Percentiles rank a stretch among this genome's conserved stretches.
Evolutionary conservation across 75 land plant species (phyloP).

Genomic region (Picea glauca): DNA sequence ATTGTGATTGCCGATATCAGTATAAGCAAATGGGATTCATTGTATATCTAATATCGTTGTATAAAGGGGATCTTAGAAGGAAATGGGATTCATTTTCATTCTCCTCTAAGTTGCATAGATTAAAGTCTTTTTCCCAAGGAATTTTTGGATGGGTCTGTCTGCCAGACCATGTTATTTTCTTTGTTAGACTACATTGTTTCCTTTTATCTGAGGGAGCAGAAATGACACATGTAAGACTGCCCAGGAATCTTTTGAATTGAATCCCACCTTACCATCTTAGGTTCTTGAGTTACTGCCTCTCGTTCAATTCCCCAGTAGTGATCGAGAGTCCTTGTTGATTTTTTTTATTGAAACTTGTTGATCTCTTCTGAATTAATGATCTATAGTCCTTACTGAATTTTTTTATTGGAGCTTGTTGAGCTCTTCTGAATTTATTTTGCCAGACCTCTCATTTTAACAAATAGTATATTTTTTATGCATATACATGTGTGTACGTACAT

Average conservation of each 20-base stretch:
- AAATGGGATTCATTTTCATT: too few species aligned
- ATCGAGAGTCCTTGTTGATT: neutral
- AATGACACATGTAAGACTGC: neutral
- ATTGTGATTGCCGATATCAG: too few species aligned
- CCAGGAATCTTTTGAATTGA: neutral
- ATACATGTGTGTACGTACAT: too few species aligned
- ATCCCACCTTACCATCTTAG: neutral
- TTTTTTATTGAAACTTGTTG: neutral
- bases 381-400: neutral
- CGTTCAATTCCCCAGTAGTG: neutral
- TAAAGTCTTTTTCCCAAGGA: too few species aligned
- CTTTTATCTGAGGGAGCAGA: neutral
- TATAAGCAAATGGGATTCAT: too few species aligned
- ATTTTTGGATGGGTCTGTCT: too few species aligned
- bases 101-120: too few species aligned
- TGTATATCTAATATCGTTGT: too few species aligned
- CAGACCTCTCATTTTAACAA: neutral
- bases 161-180: neutral
- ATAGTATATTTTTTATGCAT: neutral
- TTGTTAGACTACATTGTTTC: neutral
- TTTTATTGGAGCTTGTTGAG: neutral
- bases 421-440: slow-evolving; percentile 1
- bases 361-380: neutral
- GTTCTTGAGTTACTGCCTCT: neutral
- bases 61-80: too few species aligned